Evolutionary conservation across 2,329 filamentous ascomycete species (phyloP).

Genomic region (Penicillium capsulatum): DNA sequence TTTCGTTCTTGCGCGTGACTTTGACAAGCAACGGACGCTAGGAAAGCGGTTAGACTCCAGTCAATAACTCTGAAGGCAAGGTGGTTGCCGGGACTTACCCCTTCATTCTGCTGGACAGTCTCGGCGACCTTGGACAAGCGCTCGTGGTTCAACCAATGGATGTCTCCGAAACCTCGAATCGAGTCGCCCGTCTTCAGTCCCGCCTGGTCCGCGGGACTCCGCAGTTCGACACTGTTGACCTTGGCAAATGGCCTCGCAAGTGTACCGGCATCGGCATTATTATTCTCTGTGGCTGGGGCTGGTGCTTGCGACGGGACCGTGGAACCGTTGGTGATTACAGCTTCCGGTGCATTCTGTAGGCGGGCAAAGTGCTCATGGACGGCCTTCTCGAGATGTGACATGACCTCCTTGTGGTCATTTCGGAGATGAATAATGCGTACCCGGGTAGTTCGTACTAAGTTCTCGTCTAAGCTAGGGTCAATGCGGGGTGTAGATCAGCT

Average conservation of each 20-base stretch:
- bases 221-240: slow-evolving; percentile 74
- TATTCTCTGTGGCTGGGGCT: slow-evolving; percentile 20
- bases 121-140: slow-evolving; percentile 81
- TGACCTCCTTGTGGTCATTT: slow-evolving; percentile 90
- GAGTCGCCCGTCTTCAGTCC: slow-evolving; percentile 76
- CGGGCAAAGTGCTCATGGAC: slow-evolving; percentile 89
- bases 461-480: slow-evolving; percentile 4
- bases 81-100: slow-evolving; percentile 55
- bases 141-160: slow-evolving; percentile 81
- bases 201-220: slow-evolving; percentile 76
- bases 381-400: slow-evolving; percentile 75
- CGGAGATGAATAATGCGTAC: slow-evolving; percentile 81
- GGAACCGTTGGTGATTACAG: slow-evolving; percentile 24
- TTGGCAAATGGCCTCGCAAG: slow-evolving; percentile 72
- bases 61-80: not conserved
- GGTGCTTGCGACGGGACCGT: slow-evolving; percentile 23
- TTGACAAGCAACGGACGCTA: slow-evolving; percentile 69
- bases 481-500: not conserved
- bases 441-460: slow-evolving; percentile 81
- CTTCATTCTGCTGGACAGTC: slow-evolving; percentile 83
- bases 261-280: slow-evolving; percentile 25
- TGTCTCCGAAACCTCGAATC: slow-evolving; percentile 79
- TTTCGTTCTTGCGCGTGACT: slow-evolving; percentile 49
- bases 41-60: slow-evolving; percentile 6
- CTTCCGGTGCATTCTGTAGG: slow-evolving; percentile 52